Evolutionary conservation across 208 protist genomes (phyloP).

Genomic region (Acanthamoeba divionensis): DNA sequence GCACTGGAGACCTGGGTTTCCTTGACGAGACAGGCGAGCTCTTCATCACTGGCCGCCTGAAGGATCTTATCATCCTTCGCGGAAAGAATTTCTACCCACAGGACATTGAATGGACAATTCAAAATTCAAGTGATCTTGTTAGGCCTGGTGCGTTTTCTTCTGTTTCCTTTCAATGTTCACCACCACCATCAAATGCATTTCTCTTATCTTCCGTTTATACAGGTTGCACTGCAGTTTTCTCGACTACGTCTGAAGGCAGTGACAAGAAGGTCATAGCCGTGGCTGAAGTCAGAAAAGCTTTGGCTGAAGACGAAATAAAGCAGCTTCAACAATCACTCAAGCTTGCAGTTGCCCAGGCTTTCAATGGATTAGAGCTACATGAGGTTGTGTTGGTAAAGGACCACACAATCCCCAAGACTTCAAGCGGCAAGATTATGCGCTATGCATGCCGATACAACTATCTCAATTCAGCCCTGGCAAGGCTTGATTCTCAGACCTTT

Average conservation of each 20-base stretch:
- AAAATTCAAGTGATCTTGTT: not conserved
- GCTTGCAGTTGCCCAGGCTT: not conserved
- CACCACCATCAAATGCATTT: too few relatives aligned
- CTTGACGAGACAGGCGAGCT: conserved; percentile 27
- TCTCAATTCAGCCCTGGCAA: not conserved
- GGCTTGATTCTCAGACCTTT: not conserved
- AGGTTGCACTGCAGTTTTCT: conserved; percentile 9
- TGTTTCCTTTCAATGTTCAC: too few relatives aligned
- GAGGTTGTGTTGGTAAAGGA: conserved; percentile 16
- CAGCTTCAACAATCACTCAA: not conserved
- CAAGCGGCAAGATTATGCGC: conserved; percentile 9
- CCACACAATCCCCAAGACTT: not conserved
- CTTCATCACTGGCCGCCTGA: conserved; percentile 70
- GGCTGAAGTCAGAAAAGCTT: not conserved
- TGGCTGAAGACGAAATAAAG: not conserved
- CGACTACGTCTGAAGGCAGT: not conserved
- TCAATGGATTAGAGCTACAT: conserved; percentile 5
- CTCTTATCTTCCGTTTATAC: too few relatives aligned
- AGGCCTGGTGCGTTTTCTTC: too few relatives aligned
- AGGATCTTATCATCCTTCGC: conserved; percentile 84
- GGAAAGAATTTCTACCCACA: not conserved
- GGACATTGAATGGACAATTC: not conserved
- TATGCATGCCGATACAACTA: conserved; percentile 18
- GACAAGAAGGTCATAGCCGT: conserved; percentile 22
- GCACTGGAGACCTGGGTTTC: conserved; percentile 37